Conservation (phyloP, 1,284 basidiomycete species). For the Grifola frondosa region DNA sequence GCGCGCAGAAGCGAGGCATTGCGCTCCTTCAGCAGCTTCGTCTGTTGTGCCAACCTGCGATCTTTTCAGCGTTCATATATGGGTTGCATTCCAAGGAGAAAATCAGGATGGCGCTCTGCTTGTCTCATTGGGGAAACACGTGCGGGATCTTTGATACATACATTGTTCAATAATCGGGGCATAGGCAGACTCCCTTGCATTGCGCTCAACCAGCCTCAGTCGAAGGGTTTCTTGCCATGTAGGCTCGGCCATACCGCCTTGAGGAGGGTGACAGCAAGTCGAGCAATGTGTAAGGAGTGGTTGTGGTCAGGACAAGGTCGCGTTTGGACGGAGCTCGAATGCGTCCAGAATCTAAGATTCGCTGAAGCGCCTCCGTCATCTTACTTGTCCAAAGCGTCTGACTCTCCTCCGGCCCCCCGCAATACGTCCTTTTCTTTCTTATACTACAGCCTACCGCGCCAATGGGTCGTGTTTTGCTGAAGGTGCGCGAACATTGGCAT, state of each 20-base stretch:
- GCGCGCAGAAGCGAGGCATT: slow-evolving; percentile 84
- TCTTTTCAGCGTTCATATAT: slow-evolving; percentile 53
- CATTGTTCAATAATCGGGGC: slow-evolving; percentile 87
- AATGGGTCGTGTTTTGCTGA: slow-evolving; percentile 94
- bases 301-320: slow-evolving; percentile 19
- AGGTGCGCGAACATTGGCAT: slow-evolving; percentile 53
- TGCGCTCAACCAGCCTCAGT: slow-evolving; percentile 75
- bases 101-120: slow-evolving; percentile 22
- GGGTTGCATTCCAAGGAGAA: slow-evolving; percentile 12
- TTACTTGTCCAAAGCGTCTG: slow-evolving; percentile 16
- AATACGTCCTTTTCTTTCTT: slow-evolving; percentile 14
- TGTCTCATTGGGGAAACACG: slow-evolving; percentile 12
- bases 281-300: slow-evolving; percentile 15
- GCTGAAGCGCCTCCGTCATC: slow-evolving; percentile 18
- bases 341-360: slow-evolving; percentile 21
- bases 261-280: slow-evolving; percentile 3
- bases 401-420: slow-evolving; percentile 12
- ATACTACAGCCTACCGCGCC: slow-evolving; percentile 14
- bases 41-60: slow-evolving; percentile 85
- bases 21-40: slow-evolving; percentile 84
- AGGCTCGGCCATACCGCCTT: slow-evolving; percentile 66
- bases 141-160: slow-evolving; percentile 39
- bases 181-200: slow-evolving; percentile 73
- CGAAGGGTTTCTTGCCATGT: slow-evolving; percentile 79
- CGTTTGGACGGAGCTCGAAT: slow-evolving; percentile 23